These are phyloP conservation scores for Sclerotinia subarctica DNA, from an alignment of 2,329 filamentous ascomycete genomes.

Conservation along the genomic window DNA sequence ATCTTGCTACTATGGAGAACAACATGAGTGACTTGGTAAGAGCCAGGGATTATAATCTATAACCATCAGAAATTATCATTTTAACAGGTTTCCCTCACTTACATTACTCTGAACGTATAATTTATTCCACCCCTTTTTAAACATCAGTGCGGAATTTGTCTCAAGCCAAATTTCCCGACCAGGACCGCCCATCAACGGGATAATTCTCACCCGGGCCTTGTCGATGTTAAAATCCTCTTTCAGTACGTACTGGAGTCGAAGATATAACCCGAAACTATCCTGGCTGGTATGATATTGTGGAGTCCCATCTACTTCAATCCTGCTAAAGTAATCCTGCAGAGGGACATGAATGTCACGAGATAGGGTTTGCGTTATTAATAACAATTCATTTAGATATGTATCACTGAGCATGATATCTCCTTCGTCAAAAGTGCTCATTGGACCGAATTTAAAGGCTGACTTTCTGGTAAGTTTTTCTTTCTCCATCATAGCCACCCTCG, in stretches of 20 bases:
- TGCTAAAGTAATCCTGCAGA: constrained; percentile 70
- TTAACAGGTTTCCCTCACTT: constrained; percentile 29
- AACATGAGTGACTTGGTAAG: constrained; percentile 72
- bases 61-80: constrained; percentile 34
- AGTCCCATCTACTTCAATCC: constrained; percentile 63
- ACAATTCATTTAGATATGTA: constrained; percentile 37
- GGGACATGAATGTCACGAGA: constrained; percentile 64
- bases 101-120: constrained; percentile 48
- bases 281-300: constrained; percentile 66
- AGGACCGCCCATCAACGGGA: constrained; percentile 52
- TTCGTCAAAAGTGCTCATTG: constrained; percentile 19
- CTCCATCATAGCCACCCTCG: constrained; percentile 59
- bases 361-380: constrained; percentile 39
- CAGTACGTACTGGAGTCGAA: constrained; percentile 70
- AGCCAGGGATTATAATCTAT: constrained; percentile 65
- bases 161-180: constrained; percentile 67
- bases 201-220: constrained; percentile 60
- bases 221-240: constrained; percentile 67
- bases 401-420: constrained; percentile 28
- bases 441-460: constrained; percentile 27
- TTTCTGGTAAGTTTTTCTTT: constrained; percentile 47
- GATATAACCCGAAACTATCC: constrained; percentile 70
- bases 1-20: constrained; percentile 63
- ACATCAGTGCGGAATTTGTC: constrained; percentile 40
- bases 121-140: constrained; percentile 47